Evolutionary conservation across 1,284 basidiomycete species (phyloP).

Genomic region (Ceratobasidium sp.): DNA sequence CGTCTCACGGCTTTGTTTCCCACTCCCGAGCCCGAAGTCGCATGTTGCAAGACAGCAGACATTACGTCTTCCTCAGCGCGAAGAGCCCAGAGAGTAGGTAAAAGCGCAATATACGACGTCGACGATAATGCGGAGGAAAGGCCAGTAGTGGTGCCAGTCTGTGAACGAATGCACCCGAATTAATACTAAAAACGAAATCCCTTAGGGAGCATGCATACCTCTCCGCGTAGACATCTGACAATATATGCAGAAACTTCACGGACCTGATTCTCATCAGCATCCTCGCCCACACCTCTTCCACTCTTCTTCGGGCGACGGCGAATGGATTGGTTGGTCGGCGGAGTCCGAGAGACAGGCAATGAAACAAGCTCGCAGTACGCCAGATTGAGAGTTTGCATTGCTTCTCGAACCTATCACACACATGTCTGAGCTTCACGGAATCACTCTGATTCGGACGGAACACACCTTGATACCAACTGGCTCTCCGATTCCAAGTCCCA

Average conservation of each 20-base stretch:
- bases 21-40: conserved; percentile 65
- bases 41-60: conserved; percentile 49
- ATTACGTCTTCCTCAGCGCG: conserved; percentile 59
- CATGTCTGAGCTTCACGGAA: conserved; percentile 4
- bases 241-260: conserved; percentile 70
- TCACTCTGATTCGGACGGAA: conserved; percentile 42
- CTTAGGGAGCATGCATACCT: conserved; percentile 56
- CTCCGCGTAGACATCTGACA: conserved; percentile 71
- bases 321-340: conserved; percentile 43
- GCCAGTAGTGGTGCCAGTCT: conserved; percentile 38
- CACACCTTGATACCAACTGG: conserved; percentile 61
- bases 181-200: neutral
- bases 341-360: conserved; percentile 64
- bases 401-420: conserved; percentile 66
- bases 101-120: conserved; percentile 74
- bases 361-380: conserved; percentile 82
- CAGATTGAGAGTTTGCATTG: conserved; percentile 78
- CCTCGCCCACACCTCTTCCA: conserved; percentile 50
- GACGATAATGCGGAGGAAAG: conserved; percentile 62
- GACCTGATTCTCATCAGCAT: conserved; percentile 68
- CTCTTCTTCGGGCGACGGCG: conserved; percentile 46
- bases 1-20: conserved; percentile 74
- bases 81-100: conserved; percentile 89
- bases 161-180: neutral
- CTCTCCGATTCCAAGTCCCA: conserved; percentile 61